Evolutionary conservation across 441 rosid species (phyloP).

Genomic region (Hura crepitans): DNA sequence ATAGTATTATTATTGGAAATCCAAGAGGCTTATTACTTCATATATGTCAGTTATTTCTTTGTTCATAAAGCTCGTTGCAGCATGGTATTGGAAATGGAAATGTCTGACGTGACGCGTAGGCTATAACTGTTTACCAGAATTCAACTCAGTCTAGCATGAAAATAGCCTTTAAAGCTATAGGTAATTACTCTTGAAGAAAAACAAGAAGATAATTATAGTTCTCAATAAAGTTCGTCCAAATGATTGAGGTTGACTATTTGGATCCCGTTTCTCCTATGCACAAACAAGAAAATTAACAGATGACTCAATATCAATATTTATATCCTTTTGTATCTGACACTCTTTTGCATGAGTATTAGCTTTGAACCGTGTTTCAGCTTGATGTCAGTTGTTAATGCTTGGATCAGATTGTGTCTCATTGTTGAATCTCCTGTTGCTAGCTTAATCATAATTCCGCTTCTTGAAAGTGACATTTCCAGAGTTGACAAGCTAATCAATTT

Average conservation of each 20-base stretch:
- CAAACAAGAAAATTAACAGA: neutral
- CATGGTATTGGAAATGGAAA: neutral
- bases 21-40: neutral
- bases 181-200: too few species aligned
- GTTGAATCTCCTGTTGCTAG: neutral
- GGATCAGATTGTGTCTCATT: neutral
- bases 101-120: neutral
- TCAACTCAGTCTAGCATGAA: neutral
- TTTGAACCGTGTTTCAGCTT: neutral
- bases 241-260: neutral
- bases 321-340: neutral
- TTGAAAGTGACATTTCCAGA: conserved; percentile 6
- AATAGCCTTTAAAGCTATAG: neutral
- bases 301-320: neutral
- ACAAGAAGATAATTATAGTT: neutral
- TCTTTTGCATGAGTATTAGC: neutral
- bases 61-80: neutral
- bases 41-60: neutral
- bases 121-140: neutral
- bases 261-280: neutral
- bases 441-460: conserved; percentile 4
- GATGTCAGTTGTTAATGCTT: neutral
- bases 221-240: neutral
- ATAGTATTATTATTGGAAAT: neutral
- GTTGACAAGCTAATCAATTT: neutral